These are phyloP conservation scores for Aspergillus jensenii DNA, from an alignment of 2,329 filamentous ascomycete genomes.

Conservation along the genomic window DNA sequence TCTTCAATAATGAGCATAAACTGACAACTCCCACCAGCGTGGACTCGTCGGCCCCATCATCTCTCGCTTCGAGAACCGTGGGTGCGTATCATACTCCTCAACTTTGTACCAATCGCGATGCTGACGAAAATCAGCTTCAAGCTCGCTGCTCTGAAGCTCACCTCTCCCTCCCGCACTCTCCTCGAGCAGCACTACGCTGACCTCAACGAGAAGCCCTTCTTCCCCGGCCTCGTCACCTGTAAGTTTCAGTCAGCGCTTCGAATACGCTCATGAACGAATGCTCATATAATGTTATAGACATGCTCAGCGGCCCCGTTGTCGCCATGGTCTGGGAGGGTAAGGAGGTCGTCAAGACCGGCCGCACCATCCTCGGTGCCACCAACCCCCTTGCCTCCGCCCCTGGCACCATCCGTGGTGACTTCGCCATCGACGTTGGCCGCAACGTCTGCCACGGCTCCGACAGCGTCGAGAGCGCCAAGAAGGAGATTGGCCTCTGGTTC, in stretches of 20 bases:
- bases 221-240: conserved; percentile 91
- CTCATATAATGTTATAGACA: conserved; percentile 62
- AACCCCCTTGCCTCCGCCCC: conserved; percentile 94
- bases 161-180: conserved; percentile 85
- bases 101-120: not conserved
- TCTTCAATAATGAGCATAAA: not conserved
- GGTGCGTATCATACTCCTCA: conserved; percentile 54
- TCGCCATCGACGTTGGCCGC: conserved; percentile 84
- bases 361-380: conserved; percentile 93
- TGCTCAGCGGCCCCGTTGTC: conserved; percentile 93
- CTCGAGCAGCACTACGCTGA: conserved; percentile 98
- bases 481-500: conserved; percentile 99
- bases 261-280: not conserved
- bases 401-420: conserved; percentile 97
- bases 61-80: conserved; percentile 95
- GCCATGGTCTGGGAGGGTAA: conserved; percentile 99
- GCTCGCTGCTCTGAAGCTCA: conserved; percentile 96
- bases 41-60: conserved; percentile 98
- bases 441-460: conserved; percentile 99
- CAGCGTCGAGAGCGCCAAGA: conserved; percentile 97
- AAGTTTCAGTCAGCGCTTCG: conserved; percentile 39
- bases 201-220: conserved; percentile 93
- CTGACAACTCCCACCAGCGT: conserved; percentile 60
- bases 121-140: conserved; percentile 69
- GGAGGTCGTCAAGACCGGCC: conserved; percentile 98